Evolutionary conservation across 164 flowering plant genomes (phyloP).

Genomic region (Malania oleifera): DNA sequence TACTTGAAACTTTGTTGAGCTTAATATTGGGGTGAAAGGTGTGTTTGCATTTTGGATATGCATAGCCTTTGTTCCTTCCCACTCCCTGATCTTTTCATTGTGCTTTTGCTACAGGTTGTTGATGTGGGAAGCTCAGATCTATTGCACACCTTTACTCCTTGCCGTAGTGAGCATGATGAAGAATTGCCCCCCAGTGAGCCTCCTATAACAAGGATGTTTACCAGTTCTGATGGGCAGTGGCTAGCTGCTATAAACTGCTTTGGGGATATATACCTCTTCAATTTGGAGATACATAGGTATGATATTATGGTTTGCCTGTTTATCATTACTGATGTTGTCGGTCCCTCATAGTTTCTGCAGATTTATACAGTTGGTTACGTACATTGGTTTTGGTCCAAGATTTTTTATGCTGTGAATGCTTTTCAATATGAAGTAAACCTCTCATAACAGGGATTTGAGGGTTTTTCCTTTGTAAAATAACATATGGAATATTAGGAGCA

Average conservation of each 20-base stretch:
- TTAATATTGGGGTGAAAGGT: too few relatives aligned
- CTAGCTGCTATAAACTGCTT: constrained; percentile 84
- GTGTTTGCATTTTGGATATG: too few relatives aligned
- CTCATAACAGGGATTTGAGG: too few relatives aligned
- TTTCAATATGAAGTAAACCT: too few relatives aligned
- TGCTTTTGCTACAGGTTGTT: constrained; percentile 47
- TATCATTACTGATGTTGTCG: not conserved
- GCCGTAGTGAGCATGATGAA: constrained; percentile 44
- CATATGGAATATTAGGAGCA: too few relatives aligned
- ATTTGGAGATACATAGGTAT: constrained; percentile 75
- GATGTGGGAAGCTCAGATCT: constrained; percentile 44
- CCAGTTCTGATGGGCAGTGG: constrained; percentile 90
- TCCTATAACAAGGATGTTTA: constrained; percentile 76
- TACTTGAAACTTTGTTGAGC: too few relatives aligned
- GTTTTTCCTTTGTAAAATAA: too few relatives aligned
- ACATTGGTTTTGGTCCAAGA: too few relatives aligned
- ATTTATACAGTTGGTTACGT: too few relatives aligned
- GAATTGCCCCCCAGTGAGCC: constrained; percentile 65
- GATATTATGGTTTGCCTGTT: not conserved
- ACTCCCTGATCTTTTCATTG: not conserved
- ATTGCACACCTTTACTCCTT: constrained; percentile 61
- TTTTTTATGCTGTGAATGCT: too few relatives aligned
- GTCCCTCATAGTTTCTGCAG: too few relatives aligned
- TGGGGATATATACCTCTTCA: constrained; percentile 86
- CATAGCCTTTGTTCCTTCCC: too few relatives aligned